Evolutionary conservation across 352 stramenopile genomes (phyloP).

Genomic region (Phytophthora foliorum): DNA sequence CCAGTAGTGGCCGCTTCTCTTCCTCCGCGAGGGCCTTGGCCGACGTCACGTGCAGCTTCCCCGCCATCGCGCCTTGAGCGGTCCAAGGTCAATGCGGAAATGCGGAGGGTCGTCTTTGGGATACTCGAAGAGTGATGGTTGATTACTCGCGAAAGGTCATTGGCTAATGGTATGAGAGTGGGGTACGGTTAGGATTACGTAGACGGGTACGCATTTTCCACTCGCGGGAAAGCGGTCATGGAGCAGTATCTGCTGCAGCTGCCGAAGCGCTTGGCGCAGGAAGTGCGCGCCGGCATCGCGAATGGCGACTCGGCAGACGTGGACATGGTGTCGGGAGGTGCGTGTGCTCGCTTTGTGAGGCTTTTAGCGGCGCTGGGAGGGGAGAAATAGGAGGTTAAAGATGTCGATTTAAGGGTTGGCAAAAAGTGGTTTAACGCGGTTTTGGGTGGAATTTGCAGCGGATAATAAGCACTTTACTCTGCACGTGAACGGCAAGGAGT

Average conservation of each 20-base stretch:
- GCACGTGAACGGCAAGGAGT: constrained; percentile 79
- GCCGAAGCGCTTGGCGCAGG: constrained; percentile 80
- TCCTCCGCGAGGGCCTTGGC: constrained; percentile 16
- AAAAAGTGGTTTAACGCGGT: constrained; percentile 14
- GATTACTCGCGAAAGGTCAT: too few relatives aligned
- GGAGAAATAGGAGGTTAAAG: constrained; percentile 15
- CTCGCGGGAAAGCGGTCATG: constrained; percentile 45
- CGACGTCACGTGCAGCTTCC: constrained; percentile 36
- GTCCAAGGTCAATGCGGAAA: constrained; percentile 24
- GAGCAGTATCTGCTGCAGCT: constrained; percentile 91
- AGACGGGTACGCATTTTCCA: background rate
- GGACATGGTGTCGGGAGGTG: constrained; percentile 83
- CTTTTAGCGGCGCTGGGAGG: background rate
- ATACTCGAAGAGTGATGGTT: too few relatives aligned
- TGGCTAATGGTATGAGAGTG: background rate
- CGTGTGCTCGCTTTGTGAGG: constrained; percentile 7
- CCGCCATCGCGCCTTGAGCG: constrained; percentile 26
- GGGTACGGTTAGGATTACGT: background rate
- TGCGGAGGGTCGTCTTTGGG: constrained; percentile 2
- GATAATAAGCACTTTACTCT: constrained; percentile 92
- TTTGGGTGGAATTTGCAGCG: constrained; percentile 42
- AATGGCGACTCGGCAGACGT: constrained; percentile 70
- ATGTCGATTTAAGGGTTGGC: background rate
- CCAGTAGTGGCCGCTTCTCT: constrained; percentile 41
- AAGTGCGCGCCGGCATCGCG: constrained; percentile 75